A percentile compares a stretch with the other conserved stretches of the same genome.
Evolutionary conservation across 257 asterid species (phyloP).

Genomic region (Buddleja alternifolia): DNA sequence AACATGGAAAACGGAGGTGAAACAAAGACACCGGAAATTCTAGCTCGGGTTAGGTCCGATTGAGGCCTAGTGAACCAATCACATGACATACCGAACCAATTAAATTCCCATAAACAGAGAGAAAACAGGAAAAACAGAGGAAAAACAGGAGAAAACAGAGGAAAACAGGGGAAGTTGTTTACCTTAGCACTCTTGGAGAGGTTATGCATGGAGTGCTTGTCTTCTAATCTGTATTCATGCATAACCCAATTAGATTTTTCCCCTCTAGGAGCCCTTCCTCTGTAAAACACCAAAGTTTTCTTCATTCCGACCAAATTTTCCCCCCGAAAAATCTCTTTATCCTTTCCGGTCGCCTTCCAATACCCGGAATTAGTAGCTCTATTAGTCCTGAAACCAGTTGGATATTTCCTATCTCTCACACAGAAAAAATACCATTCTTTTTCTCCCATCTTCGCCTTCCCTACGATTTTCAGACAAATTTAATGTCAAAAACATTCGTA

Average conservation of each 20-base stretch:
- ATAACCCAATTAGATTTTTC: conserved; percentile 70
- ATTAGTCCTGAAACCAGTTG: conserved; percentile 65
- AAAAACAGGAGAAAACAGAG: conserved; percentile 29
- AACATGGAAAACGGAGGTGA: no score
- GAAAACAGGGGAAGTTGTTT: conserved; percentile 17
- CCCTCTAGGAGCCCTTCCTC: conserved; percentile 77
- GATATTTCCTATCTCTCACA: conserved; percentile 65
- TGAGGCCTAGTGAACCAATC: no score
- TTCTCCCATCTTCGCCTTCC: conserved; percentile 78
- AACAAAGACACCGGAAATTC: no score
- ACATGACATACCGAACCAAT: no score
- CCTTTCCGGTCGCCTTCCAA: conserved; percentile 86
- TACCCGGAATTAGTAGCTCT: conserved; percentile 72
- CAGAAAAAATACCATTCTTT: conserved; percentile 78
- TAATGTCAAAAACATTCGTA: neutral
- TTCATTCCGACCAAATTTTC: conserved; percentile 66
- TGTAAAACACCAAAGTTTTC: conserved; percentile 69
- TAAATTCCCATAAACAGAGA: no score
- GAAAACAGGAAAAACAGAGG: conserved; percentile 26
- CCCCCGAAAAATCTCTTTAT: conserved; percentile 56
- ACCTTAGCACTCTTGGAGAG: conserved; percentile 43
- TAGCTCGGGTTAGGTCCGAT: no score
- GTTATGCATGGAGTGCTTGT: conserved; percentile 34
- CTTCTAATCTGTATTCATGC: conserved; percentile 73
- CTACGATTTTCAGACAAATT: conserved; percentile 26